Conservation (phyloP, 169 alveolate genomes). For the Blepharisma undulans region DNA sequence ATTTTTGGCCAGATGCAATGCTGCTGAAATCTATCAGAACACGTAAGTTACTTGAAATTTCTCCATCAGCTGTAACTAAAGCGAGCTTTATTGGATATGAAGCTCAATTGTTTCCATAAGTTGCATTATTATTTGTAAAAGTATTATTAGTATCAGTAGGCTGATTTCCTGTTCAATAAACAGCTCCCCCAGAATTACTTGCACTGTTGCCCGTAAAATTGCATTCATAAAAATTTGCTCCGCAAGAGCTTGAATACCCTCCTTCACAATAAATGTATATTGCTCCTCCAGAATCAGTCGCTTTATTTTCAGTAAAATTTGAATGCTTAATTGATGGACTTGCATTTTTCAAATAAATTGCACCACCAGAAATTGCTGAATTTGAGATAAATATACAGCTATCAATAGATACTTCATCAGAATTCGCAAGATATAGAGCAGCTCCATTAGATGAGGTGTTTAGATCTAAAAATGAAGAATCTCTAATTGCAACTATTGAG, state of each 20-base stretch:
- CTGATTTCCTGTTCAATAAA: neutral
- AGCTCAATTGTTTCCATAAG: conserved; percentile 16
- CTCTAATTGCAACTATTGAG: neutral
- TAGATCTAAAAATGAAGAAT: neutral
- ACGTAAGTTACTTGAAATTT: neutral
- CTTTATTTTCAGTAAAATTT: neutral
- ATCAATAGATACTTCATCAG: neutral
- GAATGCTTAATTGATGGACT: neutral
- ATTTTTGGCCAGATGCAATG: neutral
- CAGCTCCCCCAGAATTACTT: neutral
- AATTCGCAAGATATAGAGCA: neutral
- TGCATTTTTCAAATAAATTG: neutral
- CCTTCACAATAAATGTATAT: neutral
- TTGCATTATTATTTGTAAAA: neutral
- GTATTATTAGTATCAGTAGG: neutral
- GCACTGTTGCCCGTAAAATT: neutral
- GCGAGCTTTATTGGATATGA: conserved; percentile 10
- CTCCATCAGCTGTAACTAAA: neutral
- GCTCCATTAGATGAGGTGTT: neutral
- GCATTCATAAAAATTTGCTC: neutral
- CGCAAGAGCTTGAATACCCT: neutral
- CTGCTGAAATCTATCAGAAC: neutral
- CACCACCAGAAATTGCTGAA: conserved; percentile 1
- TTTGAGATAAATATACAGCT: neutral
- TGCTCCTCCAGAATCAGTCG: neutral